phyloP scores from a whole-genome alignment of 495 filamentous ascomycete genomes.

The Venustampulla echinocandica region DNA sequence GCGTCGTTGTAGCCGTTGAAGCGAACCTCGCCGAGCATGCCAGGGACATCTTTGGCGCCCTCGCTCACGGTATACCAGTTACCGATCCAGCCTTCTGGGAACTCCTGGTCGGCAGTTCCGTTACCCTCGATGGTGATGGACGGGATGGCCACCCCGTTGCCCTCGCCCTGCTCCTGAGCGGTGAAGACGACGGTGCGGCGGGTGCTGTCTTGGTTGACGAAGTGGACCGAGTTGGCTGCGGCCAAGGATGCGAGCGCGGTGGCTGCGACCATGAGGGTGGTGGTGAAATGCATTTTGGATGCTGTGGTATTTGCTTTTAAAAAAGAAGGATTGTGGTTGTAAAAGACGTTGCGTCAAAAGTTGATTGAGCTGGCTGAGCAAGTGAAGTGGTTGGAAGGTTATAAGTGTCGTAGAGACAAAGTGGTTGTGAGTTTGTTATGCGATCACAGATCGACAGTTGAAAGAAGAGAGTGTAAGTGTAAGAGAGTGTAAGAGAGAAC shows the following conservation, averaged over 20 bases:
- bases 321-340: background rate
- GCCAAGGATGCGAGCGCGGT: slow-evolving; percentile 24
- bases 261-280: slow-evolving; percentile 16
- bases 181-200: slow-evolving; percentile 37
- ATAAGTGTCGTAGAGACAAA: background rate
- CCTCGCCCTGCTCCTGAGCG: slow-evolving; percentile 20
- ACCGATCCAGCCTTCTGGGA: slow-evolving; percentile 38
- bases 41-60: slow-evolving; percentile 28
- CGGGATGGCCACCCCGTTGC: slow-evolving; percentile 17
- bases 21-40: slow-evolving; percentile 46
- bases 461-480: too few relatives aligned
- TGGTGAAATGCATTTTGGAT: slow-evolving; percentile 8
- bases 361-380: too few relatives aligned
- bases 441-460: background rate
- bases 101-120: slow-evolving; percentile 21
- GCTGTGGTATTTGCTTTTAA: background rate
- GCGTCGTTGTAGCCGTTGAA: slow-evolving; percentile 34
- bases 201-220: slow-evolving; percentile 39
- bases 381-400: too few relatives aligned
- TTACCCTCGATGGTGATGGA: slow-evolving; percentile 26
- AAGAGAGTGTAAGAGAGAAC: too few relatives aligned
- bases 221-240: slow-evolving; percentile 36
- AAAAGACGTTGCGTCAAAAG: background rate
- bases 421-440: background rate
- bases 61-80: slow-evolving; percentile 38